These are phyloP conservation scores for Pichia kluyveri DNA, from an alignment of 805 yeast genomes.

Conservation along the genomic window DNA sequence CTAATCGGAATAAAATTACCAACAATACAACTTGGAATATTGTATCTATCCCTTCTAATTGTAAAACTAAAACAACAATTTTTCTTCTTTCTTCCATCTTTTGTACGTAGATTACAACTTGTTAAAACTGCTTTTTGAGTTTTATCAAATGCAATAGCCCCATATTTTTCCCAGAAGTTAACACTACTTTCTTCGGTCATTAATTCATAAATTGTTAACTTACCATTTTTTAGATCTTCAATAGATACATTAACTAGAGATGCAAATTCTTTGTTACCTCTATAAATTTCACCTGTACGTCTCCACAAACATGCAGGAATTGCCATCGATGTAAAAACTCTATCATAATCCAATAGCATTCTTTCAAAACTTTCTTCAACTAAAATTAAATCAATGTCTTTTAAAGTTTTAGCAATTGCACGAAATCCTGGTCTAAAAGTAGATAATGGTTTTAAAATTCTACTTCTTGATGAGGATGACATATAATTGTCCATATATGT, in stretches of 20 bases:
- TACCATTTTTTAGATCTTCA: slow-evolving; percentile 88
- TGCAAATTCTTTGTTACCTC: slow-evolving; percentile 96
- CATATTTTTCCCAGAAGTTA: slow-evolving; percentile 95
- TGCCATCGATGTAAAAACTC: slow-evolving; percentile 95
- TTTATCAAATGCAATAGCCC: slow-evolving; percentile 91
- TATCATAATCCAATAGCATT: slow-evolving; percentile 84
- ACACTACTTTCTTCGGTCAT: slow-evolving; percentile 96
- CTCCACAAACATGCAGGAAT: slow-evolving; percentile 97
- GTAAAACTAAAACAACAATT: slow-evolving; percentile 94
- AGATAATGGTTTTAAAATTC: slow-evolving; percentile 78
- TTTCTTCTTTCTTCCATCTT: slow-evolving; percentile 70
- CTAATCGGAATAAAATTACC: slow-evolving; percentile 87
- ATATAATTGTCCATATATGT: slow-evolving; percentile 88
- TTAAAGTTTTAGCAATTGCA: slow-evolving; percentile 82
- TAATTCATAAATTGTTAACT: slow-evolving; percentile 81
- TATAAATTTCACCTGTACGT: slow-evolving; percentile 89
- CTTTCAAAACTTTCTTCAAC: slow-evolving; percentile 94
- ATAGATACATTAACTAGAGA: slow-evolving; percentile 81
- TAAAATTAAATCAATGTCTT: slow-evolving; percentile 82
- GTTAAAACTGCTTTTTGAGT: slow-evolving; percentile 93
- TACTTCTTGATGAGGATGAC: slow-evolving; percentile 73
- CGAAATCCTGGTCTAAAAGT: slow-evolving; percentile 88
- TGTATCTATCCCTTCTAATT: slow-evolving; percentile 83
- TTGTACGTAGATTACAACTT: slow-evolving; percentile 77
- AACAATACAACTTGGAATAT: slow-evolving; percentile 91